Base-by-base conservation (phyloP, 2,329 filamentous ascomycete genomes). In the Stemphylium beticola region DNA sequence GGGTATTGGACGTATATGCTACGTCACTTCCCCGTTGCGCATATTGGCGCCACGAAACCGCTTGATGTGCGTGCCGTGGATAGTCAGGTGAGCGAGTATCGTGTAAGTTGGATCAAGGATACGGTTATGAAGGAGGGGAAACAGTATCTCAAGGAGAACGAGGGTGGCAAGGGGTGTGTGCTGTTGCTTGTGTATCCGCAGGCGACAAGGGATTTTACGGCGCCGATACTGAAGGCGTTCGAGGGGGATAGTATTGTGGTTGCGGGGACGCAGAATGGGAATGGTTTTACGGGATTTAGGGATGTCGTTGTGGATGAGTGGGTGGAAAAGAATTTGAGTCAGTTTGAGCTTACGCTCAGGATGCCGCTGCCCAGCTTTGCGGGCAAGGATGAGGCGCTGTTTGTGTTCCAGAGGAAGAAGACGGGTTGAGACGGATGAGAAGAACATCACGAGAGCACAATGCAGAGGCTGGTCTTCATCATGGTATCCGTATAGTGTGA, bases 1-100 rank as follows among this genome's bases (percentile, higher is more conserved):
- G 89, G 88, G 10, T 92, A 92, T 76, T 92, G 89, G 89, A 83
- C 85, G 7, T 88, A 85, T 58, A 85, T 90, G 84, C 82, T 92
- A 11, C 82, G 89, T 2, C 86, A 85, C 54, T 85, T 91, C 80
- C 82, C 90, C 8, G 80, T 87, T 2, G 74, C 79, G 20, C 82
- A 86, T 64, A 82, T 84, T 17, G 71, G 84, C 10, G 67, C 69
- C 4, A 82, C 85, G 15, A 77, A 81, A 31, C 77, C 86, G 4
- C 80, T 92, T 5, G 74, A 76, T 5, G 83, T 86, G 1, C 75
- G 80, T 17, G 79, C 89, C 1, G 81, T 92, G 8, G 89, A 92
- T 72, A 90, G 84, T 68, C 84, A 83, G 65, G 81, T 87, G 66
- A 87, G 83, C 61, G 82, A 83, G 62, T 92, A 89, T 83, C 81